phyloP scores from a whole-genome alignment of 2,329 filamentous ascomycete species.

The Sodiomyces alkalinus region DNA sequence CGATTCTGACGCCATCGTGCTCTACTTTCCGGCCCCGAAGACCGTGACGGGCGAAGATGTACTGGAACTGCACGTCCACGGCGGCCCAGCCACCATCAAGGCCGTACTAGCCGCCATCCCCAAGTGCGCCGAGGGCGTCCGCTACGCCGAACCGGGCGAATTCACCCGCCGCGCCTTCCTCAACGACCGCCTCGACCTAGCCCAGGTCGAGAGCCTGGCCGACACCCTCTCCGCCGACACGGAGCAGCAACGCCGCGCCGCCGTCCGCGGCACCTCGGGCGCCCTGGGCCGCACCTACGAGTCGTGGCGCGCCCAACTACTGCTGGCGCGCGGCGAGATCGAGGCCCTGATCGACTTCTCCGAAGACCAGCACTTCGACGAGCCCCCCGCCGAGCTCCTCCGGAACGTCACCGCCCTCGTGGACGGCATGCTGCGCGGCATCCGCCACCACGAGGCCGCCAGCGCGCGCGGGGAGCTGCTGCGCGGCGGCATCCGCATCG shows the following conservation, averaged over 20 bases:
- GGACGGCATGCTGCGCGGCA: constrained; percentile 39
- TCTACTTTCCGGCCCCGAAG: constrained; percentile 67
- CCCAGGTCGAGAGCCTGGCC: constrained; percentile 59
- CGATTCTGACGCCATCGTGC: constrained; percentile 65
- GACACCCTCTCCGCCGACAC: constrained; percentile 57
- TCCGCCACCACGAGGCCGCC: constrained; percentile 58
- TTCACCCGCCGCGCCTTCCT: constrained; percentile 89
- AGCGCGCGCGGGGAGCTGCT: constrained; percentile 72
- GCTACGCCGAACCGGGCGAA: constrained; percentile 88
- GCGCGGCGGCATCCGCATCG: constrained; percentile 70
- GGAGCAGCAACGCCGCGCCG: constrained; percentile 80
- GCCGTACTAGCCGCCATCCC: constrained; percentile 71
- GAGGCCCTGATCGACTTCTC: constrained; percentile 95
- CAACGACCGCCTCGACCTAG: constrained; percentile 71
- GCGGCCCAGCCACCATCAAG: constrained; percentile 75
- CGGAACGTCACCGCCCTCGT: constrained; percentile 54
- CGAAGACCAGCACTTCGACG: constrained; percentile 94
- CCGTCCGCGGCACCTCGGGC: constrained; percentile 62
- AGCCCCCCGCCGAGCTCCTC: constrained; percentile 60
- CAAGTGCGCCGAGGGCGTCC: constrained; percentile 35
- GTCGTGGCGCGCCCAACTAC: constrained; percentile 58
- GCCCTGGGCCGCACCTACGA: constrained; percentile 65
- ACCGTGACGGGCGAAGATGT: constrained; percentile 89
- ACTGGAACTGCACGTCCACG: constrained; percentile 88
- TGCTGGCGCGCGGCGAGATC: constrained; percentile 75